Evolutionary conservation across 371 early-diverging fungal genomes (phyloP).

Genomic region (Apophysomyces sp.): DNA sequence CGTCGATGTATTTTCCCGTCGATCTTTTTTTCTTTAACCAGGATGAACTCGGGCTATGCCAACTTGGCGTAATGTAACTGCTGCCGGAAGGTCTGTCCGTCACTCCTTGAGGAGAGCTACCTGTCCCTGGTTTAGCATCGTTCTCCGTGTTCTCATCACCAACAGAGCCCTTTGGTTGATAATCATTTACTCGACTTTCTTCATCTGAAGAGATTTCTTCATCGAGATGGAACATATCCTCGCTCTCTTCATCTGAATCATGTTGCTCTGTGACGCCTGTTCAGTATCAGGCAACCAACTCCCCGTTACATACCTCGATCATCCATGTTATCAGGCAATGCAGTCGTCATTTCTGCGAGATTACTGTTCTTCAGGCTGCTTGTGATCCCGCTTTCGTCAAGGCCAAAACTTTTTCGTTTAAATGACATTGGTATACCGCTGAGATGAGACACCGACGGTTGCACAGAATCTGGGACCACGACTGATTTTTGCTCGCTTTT

Average conservation of each 20-base stretch:
- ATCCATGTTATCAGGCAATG: neutral
- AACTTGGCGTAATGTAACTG: neutral
- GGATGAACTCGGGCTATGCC: neutral
- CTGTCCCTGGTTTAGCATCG: neutral
- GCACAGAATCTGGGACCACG: neutral
- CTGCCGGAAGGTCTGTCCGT: neutral
- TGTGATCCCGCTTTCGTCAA: slow-evolving; percentile 25
- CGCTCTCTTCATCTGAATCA: slow-evolving; percentile 18
- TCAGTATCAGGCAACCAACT: neutral
- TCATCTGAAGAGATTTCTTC: slow-evolving; percentile 37
- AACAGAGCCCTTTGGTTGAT: neutral
- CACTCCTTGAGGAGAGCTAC: neutral
- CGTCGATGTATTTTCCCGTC: slow-evolving; percentile 9
- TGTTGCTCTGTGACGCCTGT: neutral
- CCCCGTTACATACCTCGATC: neutral
- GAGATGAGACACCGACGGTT: neutral
- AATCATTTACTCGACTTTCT: neutral
- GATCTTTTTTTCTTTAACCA: slow-evolving; percentile 13
- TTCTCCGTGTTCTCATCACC: neutral
- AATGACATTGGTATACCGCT: slow-evolving; percentile 5
- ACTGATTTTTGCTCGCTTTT: neutral
- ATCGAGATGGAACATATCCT: slow-evolving; percentile 44
- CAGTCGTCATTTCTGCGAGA: neutral
- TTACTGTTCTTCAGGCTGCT: slow-evolving; percentile 11
- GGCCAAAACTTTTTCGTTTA: slow-evolving; percentile 24